A percentile compares a stretch with the other conserved stretches of the same genome.
Evolutionary conservation across 495 filamentous ascomycete genomes (phyloP).

Genomic region (Neurospora sp.): DNA sequence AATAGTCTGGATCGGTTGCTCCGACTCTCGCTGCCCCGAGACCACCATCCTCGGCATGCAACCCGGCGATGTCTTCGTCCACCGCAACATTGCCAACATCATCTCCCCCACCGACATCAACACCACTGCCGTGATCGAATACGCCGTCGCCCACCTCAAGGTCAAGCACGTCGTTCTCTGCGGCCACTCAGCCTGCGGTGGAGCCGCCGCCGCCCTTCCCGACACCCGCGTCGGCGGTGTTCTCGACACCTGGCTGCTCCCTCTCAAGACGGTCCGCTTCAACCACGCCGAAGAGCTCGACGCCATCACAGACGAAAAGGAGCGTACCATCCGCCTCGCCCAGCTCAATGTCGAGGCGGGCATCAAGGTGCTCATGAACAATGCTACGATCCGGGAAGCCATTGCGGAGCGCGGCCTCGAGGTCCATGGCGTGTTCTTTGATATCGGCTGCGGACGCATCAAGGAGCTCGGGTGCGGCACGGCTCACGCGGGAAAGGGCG

Average conservation of each 20-base stretch:
- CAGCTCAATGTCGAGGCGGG: slow-evolving; percentile 65
- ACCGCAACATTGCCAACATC: slow-evolving; percentile 93
- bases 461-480: slow-evolving; percentile 46
- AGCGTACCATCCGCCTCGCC: slow-evolving; percentile 43
- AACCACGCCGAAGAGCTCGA: slow-evolving; percentile 46
- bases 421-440: slow-evolving; percentile 65
- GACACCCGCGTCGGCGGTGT: slow-evolving; percentile 59
- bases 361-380: slow-evolving; percentile 51
- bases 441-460: slow-evolving; percentile 51
- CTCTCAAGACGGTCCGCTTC: slow-evolving; percentile 51
- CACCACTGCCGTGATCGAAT: slow-evolving; percentile 71
- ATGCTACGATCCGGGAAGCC: slow-evolving; percentile 50
- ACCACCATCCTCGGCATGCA: slow-evolving; percentile 71
- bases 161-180: slow-evolving; percentile 79
- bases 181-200: slow-evolving; percentile 76
- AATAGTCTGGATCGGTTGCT: slow-evolving; percentile 81
- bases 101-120: slow-evolving; percentile 67
- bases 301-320: slow-evolving; percentile 34
- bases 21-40: slow-evolving; percentile 81
- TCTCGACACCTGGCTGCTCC: slow-evolving; percentile 75
- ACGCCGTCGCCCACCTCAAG: slow-evolving; percentile 61
- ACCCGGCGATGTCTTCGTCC: slow-evolving; percentile 85
- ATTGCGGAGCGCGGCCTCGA: slow-evolving; percentile 57
- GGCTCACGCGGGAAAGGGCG: slow-evolving; percentile 1
- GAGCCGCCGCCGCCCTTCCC: slow-evolving; percentile 57